These are phyloP conservation scores for Domatiomyces catenatus DNA, from an alignment of 2,329 filamentous ascomycete species.

Conservation along the genomic window DNA sequence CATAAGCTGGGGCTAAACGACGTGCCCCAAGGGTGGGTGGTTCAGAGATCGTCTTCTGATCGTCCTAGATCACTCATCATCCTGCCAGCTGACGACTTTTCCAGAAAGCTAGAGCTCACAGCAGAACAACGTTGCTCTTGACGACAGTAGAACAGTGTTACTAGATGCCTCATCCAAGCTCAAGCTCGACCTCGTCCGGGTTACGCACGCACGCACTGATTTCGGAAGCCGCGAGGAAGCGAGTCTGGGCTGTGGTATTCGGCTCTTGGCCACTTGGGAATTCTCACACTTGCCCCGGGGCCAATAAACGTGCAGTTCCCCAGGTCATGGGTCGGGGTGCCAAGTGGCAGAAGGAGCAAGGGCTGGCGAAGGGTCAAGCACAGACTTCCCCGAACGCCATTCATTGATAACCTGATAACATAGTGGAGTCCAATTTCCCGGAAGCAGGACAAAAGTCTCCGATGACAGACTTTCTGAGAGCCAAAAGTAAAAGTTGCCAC, in stretches of 20 bases:
- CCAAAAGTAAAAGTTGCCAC: background rate
- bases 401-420: background rate
- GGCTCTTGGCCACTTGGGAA: background rate
- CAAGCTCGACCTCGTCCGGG: too few relatives aligned
- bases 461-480: background rate
- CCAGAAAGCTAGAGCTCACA: too few relatives aligned
- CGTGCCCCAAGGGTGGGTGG: too few relatives aligned
- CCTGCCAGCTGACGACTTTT: too few relatives aligned
- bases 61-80: too few relatives aligned
- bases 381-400: background rate
- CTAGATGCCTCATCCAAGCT: too few relatives aligned
- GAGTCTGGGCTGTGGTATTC: background rate
- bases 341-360: background rate
- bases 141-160: too few relatives aligned
- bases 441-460: background rate
- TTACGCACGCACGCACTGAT: background rate
- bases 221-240: background rate
- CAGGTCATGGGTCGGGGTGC: background rate
- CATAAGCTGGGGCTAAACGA: too few relatives aligned
- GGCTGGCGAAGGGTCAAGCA: background rate
- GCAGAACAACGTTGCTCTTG: too few relatives aligned
- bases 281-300: background rate
- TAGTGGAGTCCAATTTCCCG: background rate
- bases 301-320: background rate
- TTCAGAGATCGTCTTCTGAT: too few relatives aligned